These are phyloP conservation scores for Mycena kentingensis DNA, from an alignment of 768 basidiomycete species.

Conservation along the genomic window DNA sequence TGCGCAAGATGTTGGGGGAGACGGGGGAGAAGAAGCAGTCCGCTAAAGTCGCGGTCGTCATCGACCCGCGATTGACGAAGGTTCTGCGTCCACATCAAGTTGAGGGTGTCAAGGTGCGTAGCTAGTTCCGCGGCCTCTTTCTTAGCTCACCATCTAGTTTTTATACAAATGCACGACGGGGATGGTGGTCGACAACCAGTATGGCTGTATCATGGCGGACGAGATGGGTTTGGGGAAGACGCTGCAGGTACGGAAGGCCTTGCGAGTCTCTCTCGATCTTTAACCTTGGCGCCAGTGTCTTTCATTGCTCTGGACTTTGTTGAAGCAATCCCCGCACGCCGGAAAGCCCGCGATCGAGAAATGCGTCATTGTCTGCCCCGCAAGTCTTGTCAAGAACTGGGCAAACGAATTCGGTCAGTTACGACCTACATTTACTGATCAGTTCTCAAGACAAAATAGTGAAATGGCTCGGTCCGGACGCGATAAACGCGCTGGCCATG, in stretches of 20 bases:
- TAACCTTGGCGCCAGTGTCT: too few relatives aligned
- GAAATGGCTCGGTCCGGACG: conserved; percentile 92
- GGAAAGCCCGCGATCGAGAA: conserved; percentile 92
- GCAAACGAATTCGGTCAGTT: conserved; percentile 87
- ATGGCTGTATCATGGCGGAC: conserved; percentile 98
- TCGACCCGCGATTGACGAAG: conserved; percentile 85
- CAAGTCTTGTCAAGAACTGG: conserved; percentile 97
- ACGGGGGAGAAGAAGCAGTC: conserved; percentile 64
- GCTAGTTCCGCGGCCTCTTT: conserved; percentile 4
- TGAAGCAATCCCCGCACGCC: conserved; percentile 91
- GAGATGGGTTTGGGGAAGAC: conserved; percentile 81
- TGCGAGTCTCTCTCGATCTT: conserved; percentile 97
- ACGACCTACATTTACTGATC: neutral
- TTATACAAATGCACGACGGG: conserved; percentile 94
- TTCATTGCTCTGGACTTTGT: conserved; percentile 88
- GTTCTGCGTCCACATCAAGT: conserved; percentile 97
- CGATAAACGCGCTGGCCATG: conserved; percentile 80
- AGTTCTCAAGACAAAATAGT: conserved; percentile 44
- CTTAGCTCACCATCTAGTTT: conserved; percentile 58
- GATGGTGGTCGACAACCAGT: conserved; percentile 87
- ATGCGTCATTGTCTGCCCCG: conserved; percentile 96
- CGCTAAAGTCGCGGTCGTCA: conserved; percentile 92
- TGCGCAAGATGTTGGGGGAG: conserved; percentile 77
- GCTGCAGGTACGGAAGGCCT: neutral
- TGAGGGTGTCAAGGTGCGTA: conserved; percentile 89